Conservation (phyloP, 352 stramenopile species). For the Elongisporangium senticosum region DNA sequence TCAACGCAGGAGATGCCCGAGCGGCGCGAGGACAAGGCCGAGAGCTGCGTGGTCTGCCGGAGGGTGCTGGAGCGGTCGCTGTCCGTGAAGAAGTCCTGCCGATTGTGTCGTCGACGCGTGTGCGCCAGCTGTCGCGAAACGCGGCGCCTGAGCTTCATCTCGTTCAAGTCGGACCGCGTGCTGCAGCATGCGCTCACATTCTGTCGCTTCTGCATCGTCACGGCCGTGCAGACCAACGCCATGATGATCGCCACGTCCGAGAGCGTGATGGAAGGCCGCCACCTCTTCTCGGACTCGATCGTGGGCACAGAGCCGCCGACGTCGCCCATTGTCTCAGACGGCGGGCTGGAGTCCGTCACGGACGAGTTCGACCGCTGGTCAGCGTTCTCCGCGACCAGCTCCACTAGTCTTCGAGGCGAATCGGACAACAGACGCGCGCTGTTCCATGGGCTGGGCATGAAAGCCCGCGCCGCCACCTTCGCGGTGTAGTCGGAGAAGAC, state of each 20-base stretch:
- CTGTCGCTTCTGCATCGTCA: slow-evolving; percentile 26
- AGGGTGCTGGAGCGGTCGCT: not conserved
- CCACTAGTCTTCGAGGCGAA: not conserved
- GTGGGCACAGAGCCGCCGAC: not conserved
- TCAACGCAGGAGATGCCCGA: not conserved
- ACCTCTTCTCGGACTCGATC: not conserved
- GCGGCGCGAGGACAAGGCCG: not conserved
- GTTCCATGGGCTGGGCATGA: not conserved
- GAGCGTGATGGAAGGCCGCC: not conserved
- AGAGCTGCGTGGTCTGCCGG: not conserved
- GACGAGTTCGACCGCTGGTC: not conserved
- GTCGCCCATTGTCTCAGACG: not conserved
- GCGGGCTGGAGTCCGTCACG: not conserved
- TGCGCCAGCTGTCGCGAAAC: slow-evolving; percentile 19
- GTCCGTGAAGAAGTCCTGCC: slow-evolving; percentile 20
- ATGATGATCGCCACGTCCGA: slow-evolving; percentile 17
- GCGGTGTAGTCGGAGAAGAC: not conserved
- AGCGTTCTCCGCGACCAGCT: not conserved
- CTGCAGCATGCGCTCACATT: slow-evolving; percentile 17
- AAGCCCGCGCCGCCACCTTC: not conserved
- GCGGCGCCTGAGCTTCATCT: slow-evolving; percentile 18
- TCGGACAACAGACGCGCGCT: not conserved
- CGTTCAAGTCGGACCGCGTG: slow-evolving; percentile 19
- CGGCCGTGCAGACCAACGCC: slow-evolving; percentile 20
- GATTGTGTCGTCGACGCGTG: slow-evolving; percentile 24